Percentiles rank a stretch among this genome's conserved stretches.
These are phyloP conservation scores for Plasmodium knowlesi DNA, from an alignment of 169 alveolate species.

Conservation along the genomic window DNA sequence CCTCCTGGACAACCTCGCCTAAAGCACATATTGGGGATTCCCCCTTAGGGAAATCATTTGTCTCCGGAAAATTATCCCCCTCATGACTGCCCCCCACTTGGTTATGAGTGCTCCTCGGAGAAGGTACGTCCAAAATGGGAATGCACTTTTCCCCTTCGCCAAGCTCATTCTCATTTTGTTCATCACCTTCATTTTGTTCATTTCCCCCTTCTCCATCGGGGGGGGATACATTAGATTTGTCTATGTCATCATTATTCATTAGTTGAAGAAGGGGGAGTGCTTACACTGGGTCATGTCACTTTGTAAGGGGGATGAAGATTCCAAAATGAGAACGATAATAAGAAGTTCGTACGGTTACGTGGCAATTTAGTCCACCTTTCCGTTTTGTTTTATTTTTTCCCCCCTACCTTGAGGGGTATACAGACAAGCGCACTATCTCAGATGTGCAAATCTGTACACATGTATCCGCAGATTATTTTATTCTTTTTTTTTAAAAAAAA, in stretches of 20 bases:
- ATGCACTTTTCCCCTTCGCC: neutral
- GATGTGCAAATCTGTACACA: neutral
- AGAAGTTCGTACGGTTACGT: neutral
- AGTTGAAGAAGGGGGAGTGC: neutral
- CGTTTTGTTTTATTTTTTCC: neutral
- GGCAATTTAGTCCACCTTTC: neutral
- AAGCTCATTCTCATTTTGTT: neutral
- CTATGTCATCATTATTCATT: constrained; percentile 30
- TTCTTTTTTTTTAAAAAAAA: neutral
- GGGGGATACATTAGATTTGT: neutral
- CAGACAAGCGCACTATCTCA: neutral
- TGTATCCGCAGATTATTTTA: neutral
- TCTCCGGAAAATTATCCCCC: neutral
- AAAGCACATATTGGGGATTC: neutral
- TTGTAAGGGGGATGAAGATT: neutral
- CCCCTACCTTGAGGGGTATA: neutral
- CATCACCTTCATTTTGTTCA: neutral
- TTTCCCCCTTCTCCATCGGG: neutral
- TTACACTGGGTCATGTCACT: neutral
- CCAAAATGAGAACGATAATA: neutral
- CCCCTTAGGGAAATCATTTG: neutral
- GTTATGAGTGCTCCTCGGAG: neutral
- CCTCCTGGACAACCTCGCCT: neutral
- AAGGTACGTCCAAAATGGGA: neutral
- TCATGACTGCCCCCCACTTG: neutral